Base-by-base conservation (phyloP, 176 grass and related monocot genomes). In the Zizania latifolia region DNA sequence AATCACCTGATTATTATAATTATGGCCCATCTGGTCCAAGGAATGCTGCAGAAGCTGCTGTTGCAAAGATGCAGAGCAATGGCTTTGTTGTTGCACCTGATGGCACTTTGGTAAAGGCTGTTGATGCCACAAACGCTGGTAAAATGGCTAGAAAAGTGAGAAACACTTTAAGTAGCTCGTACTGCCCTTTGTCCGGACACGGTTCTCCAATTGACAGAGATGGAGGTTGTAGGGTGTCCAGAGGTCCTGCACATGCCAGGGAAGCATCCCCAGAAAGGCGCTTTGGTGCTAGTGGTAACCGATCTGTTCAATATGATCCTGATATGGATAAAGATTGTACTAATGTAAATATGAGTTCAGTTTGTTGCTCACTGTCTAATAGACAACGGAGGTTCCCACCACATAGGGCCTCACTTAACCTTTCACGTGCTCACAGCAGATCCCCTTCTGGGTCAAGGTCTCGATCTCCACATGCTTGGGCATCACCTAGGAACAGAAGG, bases 71-170 rank as follows among this genome's bases (percentile, higher is more conserved):
- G 72, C 65, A 99, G 72, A 99, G 87, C 79, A 94, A 88, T 82
- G 95, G 95, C 30, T 99, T 99, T 87, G 89, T 99, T 62, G 95
- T 99, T 73, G 89, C 95, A 65, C 79, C 9, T 76, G 95, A 99
- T 94, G 95, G 95, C 72, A 99, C 95, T 56, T 76, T 99, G 76
- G 95, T 92, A 71, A 99, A 82, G 86, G 84, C 65, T 55, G 61
- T 46, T 61, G 91, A 83, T 80, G 58, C 66, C 57, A 70, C 78
- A 63, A 72, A 57, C 83, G 51, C 64, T 85, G 66, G 78, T 48
- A 80, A 56, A 17, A 33, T 83, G 50, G 45, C 68, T 39, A 65
- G 72, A 77, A 83, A 71, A 68, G 35, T 86, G 62, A 66, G 60
- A 59, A 89, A 93, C 75, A 79, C 74, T 65, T 58, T 72, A 72